phyloP scores from a whole-genome alignment of 2,329 filamentous ascomycete genomes.

The Xylaria polymorpha region DNA sequence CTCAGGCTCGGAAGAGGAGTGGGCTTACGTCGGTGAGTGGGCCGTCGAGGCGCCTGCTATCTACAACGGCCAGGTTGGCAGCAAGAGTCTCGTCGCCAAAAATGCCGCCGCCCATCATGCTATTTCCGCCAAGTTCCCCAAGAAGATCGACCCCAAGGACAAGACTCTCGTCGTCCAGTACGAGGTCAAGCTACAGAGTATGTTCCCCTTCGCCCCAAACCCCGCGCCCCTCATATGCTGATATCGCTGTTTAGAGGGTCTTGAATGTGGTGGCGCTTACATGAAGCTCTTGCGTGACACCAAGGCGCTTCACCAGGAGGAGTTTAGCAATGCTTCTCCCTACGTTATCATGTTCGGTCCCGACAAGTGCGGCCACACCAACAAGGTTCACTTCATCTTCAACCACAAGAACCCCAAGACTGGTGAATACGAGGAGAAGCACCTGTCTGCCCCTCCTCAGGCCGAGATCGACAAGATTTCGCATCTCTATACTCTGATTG shows the following conservation, averaged over 20 bases:
- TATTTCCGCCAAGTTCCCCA: constrained; percentile 98
- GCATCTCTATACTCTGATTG: constrained; percentile 95
- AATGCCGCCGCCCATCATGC: constrained; percentile 98
- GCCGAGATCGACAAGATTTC: constrained; percentile 92
- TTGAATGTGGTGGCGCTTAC: constrained; percentile 98
- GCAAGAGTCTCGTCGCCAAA: constrained; percentile 98
- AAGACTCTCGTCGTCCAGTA: constrained; percentile 98
- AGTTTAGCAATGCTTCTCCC: constrained; percentile 96
- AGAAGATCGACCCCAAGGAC: constrained; percentile 96
- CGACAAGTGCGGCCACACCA: constrained; percentile 98
- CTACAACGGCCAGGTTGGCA: constrained; percentile 91
- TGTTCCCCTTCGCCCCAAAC: constrained; percentile 55
- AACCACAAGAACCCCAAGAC: constrained; percentile 99
- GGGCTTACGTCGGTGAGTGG: constrained; percentile 98
- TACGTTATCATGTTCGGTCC: constrained; percentile 99
- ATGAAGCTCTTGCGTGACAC: constrained; percentile 99
- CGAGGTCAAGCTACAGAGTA: constrained; percentile 98
- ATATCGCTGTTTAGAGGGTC: constrained; percentile 72
- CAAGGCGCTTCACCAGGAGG: constrained; percentile 94
- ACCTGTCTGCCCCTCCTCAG: constrained; percentile 83
- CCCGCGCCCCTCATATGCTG: constrained; percentile 42
- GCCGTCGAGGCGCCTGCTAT: constrained; percentile 92
- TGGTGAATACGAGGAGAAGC: constrained; percentile 99
- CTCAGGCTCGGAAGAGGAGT: constrained; percentile 86
- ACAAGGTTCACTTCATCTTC: constrained; percentile 99